Evolutionary conservation across 139 green algal species (phyloP).

Genomic region (Desmodesmus armatus): DNA sequence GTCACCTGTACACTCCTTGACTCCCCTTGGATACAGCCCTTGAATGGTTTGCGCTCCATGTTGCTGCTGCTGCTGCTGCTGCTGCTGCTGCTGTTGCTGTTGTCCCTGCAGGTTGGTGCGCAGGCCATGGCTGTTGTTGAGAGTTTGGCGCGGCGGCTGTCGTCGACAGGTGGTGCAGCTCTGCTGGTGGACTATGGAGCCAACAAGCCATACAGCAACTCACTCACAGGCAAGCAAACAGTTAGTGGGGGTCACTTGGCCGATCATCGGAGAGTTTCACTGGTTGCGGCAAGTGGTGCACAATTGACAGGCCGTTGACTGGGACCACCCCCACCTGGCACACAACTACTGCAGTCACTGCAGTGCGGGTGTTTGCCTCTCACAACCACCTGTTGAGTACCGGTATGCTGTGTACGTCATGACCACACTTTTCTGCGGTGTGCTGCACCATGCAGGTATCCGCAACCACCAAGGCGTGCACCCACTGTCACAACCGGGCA

Average conservation of each 20-base stretch:
- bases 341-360: too few relatives aligned
- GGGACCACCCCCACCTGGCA: too few relatives aligned
- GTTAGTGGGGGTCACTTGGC: too few relatives aligned
- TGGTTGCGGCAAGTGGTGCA: too few relatives aligned
- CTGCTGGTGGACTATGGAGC: constrained; percentile 97
- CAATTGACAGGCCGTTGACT: too few relatives aligned
- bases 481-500: constrained; percentile 83
- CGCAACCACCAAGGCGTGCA: too few relatives aligned
- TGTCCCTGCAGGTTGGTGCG: constrained; percentile 53
- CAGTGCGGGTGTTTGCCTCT: too few relatives aligned
- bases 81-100: neutral
- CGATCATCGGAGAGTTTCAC: too few relatives aligned
- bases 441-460: neutral
- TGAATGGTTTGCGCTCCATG: neutral
- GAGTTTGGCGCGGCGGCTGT: constrained; percentile 77
- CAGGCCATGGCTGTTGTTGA: constrained; percentile 78
- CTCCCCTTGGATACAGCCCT: too few relatives aligned
- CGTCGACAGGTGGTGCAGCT: constrained; percentile 81
- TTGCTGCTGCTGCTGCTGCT: neutral
- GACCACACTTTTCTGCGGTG: neutral
- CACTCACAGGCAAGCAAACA: constrained; percentile 75
- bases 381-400: too few relatives aligned
- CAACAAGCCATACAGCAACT: constrained; percentile 78
- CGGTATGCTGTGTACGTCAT: too few relatives aligned
- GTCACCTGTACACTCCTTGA: too few relatives aligned